Conservation (phyloP, 2,329 filamentous ascomycete species). For the Corynespora cassiicola region DNA sequence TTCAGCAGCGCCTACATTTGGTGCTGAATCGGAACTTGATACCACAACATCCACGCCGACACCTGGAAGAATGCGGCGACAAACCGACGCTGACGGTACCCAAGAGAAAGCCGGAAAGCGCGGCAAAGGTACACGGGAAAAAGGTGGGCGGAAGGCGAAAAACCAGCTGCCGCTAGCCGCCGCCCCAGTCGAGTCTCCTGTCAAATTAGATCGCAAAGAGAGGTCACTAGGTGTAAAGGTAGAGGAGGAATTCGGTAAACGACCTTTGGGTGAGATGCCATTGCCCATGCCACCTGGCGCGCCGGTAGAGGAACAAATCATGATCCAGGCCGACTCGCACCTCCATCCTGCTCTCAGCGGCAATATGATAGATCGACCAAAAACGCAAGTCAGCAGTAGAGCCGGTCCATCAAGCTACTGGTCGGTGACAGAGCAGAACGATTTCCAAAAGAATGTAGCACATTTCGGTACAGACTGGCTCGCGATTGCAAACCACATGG, state of each 20-base stretch:
- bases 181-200: slow-evolving; percentile 41
- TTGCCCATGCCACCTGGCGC: slow-evolving; percentile 29
- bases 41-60: slow-evolving; percentile 37
- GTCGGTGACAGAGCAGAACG: slow-evolving; percentile 81
- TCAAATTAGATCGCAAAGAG: slow-evolving; percentile 43
- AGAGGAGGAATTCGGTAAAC: slow-evolving; percentile 40
- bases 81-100: slow-evolving; percentile 38
- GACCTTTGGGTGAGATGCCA: slow-evolving; percentile 32
- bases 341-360: slow-evolving; percentile 24
- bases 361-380: slow-evolving; percentile 44
- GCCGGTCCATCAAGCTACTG: slow-evolving; percentile 80
- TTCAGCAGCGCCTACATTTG: slow-evolving; percentile 73
- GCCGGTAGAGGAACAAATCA: slow-evolving; percentile 36
- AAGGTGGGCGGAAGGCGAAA: slow-evolving; percentile 49
- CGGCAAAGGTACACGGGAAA: slow-evolving; percentile 47
- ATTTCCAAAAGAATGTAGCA: slow-evolving; percentile 74
- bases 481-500: slow-evolving; percentile 78
- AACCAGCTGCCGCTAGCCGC: slow-evolving; percentile 49
- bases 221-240: slow-evolving; percentile 37
- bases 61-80: slow-evolving; percentile 42
- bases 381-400: slow-evolving; percentile 48
- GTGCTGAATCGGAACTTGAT: slow-evolving; percentile 69
- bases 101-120: slow-evolving; percentile 49
- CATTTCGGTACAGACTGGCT: slow-evolving; percentile 82
- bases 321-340: slow-evolving; percentile 26